Percentiles rank a stretch among this genome's conserved stretches.
These are phyloP conservation scores for Torrubiella hemipterigena DNA, from an alignment of 2,329 filamentous ascomycete species.

Conservation along the genomic window DNA sequence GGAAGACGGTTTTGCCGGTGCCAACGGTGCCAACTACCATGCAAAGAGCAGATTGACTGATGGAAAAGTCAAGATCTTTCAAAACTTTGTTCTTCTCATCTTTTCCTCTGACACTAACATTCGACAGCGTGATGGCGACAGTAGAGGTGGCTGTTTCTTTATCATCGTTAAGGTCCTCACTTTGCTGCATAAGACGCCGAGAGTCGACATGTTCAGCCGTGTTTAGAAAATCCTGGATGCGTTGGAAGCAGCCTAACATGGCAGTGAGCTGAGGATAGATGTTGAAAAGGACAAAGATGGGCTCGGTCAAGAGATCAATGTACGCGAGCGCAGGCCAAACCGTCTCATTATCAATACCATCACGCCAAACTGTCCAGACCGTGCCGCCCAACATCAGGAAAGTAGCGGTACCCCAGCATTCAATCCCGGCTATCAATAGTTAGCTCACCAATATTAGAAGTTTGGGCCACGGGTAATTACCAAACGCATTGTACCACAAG, in stretches of 20 bases:
- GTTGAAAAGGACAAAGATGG: neutral
- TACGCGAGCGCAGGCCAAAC: neutral
- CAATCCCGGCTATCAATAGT: neutral
- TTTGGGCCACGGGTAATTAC: neutral
- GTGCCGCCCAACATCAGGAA: neutral
- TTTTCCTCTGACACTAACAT: neutral
- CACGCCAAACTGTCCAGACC: neutral
- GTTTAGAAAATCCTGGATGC: neutral
- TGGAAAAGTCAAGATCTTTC: slow-evolving; percentile 6
- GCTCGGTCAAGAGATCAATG: neutral
- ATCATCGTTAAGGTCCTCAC: neutral
- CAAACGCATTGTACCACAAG: neutral
- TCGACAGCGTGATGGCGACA: neutral
- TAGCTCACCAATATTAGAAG: slow-evolving; percentile 1
- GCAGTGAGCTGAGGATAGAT: neutral
- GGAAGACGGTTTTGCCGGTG: slow-evolving; percentile 10
- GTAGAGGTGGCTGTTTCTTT: neutral
- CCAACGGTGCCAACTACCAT: slow-evolving; percentile 11
- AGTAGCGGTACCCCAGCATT: neutral
- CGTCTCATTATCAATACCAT: too few relatives aligned
- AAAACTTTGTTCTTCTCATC: neutral
- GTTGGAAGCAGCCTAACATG: neutral
- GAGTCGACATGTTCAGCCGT: neutral
- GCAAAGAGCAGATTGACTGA: slow-evolving; percentile 7
- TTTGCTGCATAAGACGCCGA: neutral